Base-by-base conservation (phyloP, 2,329 filamentous ascomycete species). In the Ploettnerulaceae sp. region DNA sequence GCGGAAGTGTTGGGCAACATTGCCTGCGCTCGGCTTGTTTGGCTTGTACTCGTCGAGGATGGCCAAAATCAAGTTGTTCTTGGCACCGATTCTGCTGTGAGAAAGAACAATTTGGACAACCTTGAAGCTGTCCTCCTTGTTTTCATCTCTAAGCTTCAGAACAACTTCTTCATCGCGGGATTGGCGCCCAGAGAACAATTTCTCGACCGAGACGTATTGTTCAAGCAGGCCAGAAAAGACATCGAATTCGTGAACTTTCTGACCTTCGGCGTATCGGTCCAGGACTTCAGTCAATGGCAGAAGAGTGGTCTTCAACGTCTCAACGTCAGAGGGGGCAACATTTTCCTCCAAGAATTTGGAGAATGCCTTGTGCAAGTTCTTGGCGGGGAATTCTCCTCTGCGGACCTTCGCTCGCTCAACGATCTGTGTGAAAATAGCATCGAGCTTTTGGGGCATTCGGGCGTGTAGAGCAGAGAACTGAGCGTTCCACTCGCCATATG, bases 391-490 rank as follows among this genome's bases (percentile, higher is more conserved):
- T 63, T 98, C 93, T 7, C 77, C 74, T 50, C 86, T 81, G 36
- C 93, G 81, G 46, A 79, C 71, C 66, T 83, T 86, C 32, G 89
- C 81, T 50, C 86, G 84, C 49, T 97, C 91, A 41, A 97, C 84
- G 34, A 94, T 84, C 61, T 93, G 86, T 9, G 83, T 81, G 56
- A 98, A 84, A 55, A 80, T 82, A 17, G 81, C 68, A 59, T 96
- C 90, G 22, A 98, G 81, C 71, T 91, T 96, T 65, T 91, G 84
- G 0, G 93, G 93, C 86, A 97, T 98, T 60, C 93, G 86, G 5
- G 90, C 87, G 68, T 97, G 91, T n/a, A 98, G 79, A 17, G 93
- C 93, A 38, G 93, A 95, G 58, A 95, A 93, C 64, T 97, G 89
- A 5, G 91, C 86, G 54, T 86, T 89, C 88, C 91, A 98, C 68